phyloP scores from a whole-genome alignment of 495 filamentous ascomycete species.

The Sordaria brevicollis region DNA sequence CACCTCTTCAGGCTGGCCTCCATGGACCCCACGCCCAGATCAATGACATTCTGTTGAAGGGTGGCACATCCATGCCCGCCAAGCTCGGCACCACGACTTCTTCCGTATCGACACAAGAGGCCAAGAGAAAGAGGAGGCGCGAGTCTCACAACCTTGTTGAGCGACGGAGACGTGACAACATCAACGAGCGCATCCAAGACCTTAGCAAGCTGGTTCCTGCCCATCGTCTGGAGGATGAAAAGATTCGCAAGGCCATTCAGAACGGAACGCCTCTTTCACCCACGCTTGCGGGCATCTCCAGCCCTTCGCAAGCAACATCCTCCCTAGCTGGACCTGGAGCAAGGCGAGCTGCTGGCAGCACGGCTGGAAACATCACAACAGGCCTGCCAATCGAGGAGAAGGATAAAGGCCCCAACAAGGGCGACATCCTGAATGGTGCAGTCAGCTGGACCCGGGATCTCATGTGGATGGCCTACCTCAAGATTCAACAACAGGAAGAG shows the following conservation, averaged over 20 bases:
- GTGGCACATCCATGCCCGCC: constrained; percentile 44
- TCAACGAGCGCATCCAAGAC: constrained; percentile 97
- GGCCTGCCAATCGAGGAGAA: constrained; percentile 91
- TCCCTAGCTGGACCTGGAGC: constrained; percentile 77
- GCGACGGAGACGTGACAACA: constrained; percentile 88
- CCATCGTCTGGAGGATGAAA: constrained; percentile 93
- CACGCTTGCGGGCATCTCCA: constrained; percentile 50
- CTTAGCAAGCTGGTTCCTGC: constrained; percentile 84
- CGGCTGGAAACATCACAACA: constrained; percentile 77
- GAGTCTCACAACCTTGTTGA: constrained; percentile 97
- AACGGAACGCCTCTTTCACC: constrained; percentile 84
- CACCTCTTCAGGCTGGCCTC: constrained; percentile 44
- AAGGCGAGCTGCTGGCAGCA: constrained; percentile 55
- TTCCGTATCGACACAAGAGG: constrained; percentile 67
- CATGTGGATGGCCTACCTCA: constrained; percentile 89
- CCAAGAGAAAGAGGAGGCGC: constrained; percentile 77
- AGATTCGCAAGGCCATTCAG: constrained; percentile 84
- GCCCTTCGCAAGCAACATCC: constrained; percentile 72
- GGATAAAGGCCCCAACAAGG: constrained; percentile 97
- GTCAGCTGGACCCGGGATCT: constrained; percentile 95
- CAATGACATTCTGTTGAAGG: constrained; percentile 41
- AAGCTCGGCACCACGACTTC: constrained; percentile 37
- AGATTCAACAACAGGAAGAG: constrained; percentile 80
- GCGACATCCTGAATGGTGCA: constrained; percentile 93
- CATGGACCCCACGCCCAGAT: constrained; percentile 32